Evolutionary conservation across 352 stramenopile species (phyloP).

Genomic region (Pythium scleroteichum): DNA sequence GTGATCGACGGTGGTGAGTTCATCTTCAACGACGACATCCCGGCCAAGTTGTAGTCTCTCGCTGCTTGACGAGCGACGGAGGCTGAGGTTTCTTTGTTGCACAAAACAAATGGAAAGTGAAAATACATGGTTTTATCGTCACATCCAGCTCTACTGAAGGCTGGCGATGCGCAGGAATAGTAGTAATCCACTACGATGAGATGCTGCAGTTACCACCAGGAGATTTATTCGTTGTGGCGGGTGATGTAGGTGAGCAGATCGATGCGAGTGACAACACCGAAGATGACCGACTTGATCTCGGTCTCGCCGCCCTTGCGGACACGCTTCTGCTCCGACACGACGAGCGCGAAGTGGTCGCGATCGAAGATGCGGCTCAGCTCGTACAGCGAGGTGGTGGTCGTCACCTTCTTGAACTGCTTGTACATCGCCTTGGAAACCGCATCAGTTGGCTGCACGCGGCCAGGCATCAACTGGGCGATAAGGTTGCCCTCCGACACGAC

Average conservation of each 20-base stretch:
- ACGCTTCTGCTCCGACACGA: slow-evolving; percentile 92
- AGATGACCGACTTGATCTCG: slow-evolving; percentile 90
- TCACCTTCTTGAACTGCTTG: slow-evolving; percentile 95
- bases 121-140: slow-evolving; percentile 22
- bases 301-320: slow-evolving; percentile 77
- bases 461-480: slow-evolving; percentile 89
- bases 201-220: too few relatives aligned
- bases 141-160: slow-evolving; percentile 1
- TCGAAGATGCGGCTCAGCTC: slow-evolving; percentile 95
- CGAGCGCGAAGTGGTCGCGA: slow-evolving; percentile 94
- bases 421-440: slow-evolving; percentile 93
- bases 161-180: too few relatives aligned
- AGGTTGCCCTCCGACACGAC: slow-evolving; percentile 97
- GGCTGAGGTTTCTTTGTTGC: neutral
- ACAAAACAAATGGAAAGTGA: neutral
- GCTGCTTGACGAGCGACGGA: neutral
- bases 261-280: slow-evolving; percentile 95
- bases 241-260: slow-evolving; percentile 96
- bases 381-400: slow-evolving; percentile 86
- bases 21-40: slow-evolving; percentile 42
- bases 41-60: slow-evolving; percentile 26
- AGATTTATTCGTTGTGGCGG: slow-evolving; percentile 41
- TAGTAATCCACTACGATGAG: too few relatives aligned
- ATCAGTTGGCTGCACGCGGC: slow-evolving; percentile 85
- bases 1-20: slow-evolving; percentile 85